Evolutionary conservation across 2,329 filamentous ascomycete genomes (phyloP), one percentile per base, ranked within the genome.

Genomic region (Phyllosticta citrichinensis): DNA sequence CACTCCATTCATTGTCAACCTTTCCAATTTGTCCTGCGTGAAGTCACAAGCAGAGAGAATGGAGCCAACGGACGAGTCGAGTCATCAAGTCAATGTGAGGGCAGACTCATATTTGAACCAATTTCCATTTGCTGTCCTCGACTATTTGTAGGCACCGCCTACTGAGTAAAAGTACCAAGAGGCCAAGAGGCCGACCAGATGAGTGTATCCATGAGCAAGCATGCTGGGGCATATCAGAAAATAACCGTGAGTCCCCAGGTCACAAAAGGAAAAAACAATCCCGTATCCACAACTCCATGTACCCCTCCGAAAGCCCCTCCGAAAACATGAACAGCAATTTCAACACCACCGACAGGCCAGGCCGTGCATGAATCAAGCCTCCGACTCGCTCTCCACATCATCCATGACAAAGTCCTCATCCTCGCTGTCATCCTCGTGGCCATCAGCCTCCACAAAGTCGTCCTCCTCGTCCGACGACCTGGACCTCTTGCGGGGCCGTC

Each of bases 371-470:
- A n/a, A 47, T 47, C 40, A 47, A n/a, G 40, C 40, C 40, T 47
- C 40, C 12, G 40, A 47, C 5, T 47, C 40, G 14, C 14, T n/a
- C 40, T 47, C 40, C 14, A n/a, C 40, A 47, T 47, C 17, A 17
- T 47, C 40, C 40, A 47, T n/a, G 40, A 47, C 40, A 47, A 47
- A 47, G 17, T 47, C 40, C n/a, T 47, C 40, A 14, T 47, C 40
- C 40, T 61, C 55, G 17, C 11, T 60, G 25, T 64, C 63, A 5
- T 54, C 54, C 33, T 60, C 50, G n/a, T 62, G 58, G 25, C 56
- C 64, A 53, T 33, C 51, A 24, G 63, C 62, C 25, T 59, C 59
- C 5, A n/a, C 40, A n/a, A n/a, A 47, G 40, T 6, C 17, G 40
- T 47, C 40, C 14, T n/a, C 4, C 14, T 47, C 40, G 5, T 47